phyloP scores from a whole-genome alignment of 345 rosid species.

The Dipteronia dyeriana region DNA sequence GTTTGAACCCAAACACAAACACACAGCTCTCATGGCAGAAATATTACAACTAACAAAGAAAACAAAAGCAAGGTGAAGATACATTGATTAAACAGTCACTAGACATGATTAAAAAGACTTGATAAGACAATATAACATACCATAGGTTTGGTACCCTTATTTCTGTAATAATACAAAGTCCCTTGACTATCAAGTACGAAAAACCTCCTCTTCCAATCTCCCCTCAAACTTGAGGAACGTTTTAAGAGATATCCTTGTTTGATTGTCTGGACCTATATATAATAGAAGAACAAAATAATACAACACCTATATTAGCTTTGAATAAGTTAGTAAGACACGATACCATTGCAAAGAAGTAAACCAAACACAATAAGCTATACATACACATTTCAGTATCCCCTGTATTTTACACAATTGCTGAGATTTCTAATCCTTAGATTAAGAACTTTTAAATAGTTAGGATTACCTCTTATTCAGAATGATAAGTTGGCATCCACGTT shows the following conservation, averaged over 20 bases:
- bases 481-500: not conserved
- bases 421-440: not conserved
- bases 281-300: conserved; percentile 19
- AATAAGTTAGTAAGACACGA: conserved; percentile 11
- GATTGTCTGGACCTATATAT: conserved; percentile 52
- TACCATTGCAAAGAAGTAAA: not conserved
- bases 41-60: not conserved
- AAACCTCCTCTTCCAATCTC: conserved; percentile 88
- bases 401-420: not conserved
- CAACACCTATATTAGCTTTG: not conserved
- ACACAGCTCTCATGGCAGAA: not conserved
- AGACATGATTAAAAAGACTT: conserved; percentile 17
- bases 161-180: conserved; percentile 68
- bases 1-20: too few species aligned
- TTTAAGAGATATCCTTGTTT: conserved; percentile 84
- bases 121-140: conserved; percentile 36
- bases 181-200: conserved; percentile 87
- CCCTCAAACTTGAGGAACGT: conserved; percentile 67
- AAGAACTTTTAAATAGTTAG: not conserved
- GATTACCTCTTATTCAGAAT: not conserved
- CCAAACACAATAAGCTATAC: not conserved
- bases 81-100: not conserved
- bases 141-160: conserved; percentile 56
- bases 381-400: not conserved
- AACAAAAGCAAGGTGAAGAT: not conserved